Base-by-base conservation (phyloP, 371 early-diverging fungal species). In the Circinella minor region DNA sequence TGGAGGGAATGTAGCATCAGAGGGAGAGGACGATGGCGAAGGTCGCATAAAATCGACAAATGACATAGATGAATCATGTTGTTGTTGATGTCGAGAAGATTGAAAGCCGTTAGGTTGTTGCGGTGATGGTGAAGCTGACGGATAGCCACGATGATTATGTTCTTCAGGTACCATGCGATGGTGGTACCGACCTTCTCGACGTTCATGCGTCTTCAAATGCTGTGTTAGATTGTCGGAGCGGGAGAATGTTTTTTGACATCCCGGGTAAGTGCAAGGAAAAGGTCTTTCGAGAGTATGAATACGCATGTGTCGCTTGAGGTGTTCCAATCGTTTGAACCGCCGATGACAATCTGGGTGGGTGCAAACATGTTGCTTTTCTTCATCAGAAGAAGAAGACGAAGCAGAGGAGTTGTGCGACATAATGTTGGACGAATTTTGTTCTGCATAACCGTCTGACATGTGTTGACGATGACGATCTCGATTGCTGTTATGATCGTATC, bases 241-340 rank as follows among this genome's bases (percentile, higher is more conserved):
- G 10, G 93, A 90, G 75, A 95, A 95, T 8, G 86, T 82, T 71
- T 94, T 94, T 55, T 84, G 81, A 80, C 96, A 96, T 4, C 86
- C 90, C 34, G 81, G 80, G 54, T 79, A 82, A 9, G 81, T 86
- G 78, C 94, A 94, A 43, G 87, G 83, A 66, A 91, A 93, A n/a
- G 93, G 93, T 15, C 90, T 87, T 68, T 93, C 92, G 68, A 92
- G 86, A 14, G 94, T 93, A 77, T 96, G 96, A 51, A 92, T 93
- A 27, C 95, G 91, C 79, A 89, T 83, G 74, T 96, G 97, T 46
- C 98, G 86, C 69, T 93, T 93, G 55, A 97, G 80, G 76, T 96
- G 96, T 74, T 97, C 97, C 62, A 89, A 83, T 17, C 96, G 89
- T 74, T 95, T 94, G 74, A 91, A 91, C 34, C 85, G 71, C 49